phyloP scores from a whole-genome alignment of 345 rosid genomes.

The Garcia nutans region DNA sequence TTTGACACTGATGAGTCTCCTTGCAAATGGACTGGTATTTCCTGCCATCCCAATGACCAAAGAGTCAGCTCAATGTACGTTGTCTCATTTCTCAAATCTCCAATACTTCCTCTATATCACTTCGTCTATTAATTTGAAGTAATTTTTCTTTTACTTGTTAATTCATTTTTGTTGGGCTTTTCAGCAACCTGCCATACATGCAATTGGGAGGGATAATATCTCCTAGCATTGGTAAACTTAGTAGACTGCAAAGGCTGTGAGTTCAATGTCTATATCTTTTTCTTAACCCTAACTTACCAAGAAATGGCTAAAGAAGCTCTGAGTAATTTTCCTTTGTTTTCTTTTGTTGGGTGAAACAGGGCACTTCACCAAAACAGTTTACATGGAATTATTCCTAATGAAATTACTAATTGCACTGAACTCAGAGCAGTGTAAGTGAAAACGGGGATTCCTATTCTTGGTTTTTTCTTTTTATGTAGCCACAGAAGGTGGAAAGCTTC shows the following conservation, averaged over 20 bases:
- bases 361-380: constrained; percentile 92
- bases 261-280: constrained; percentile 26
- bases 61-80: constrained; percentile 73
- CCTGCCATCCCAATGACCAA: constrained; percentile 63
- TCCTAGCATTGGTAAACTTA: constrained; percentile 86
- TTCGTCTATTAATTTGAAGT: neutral
- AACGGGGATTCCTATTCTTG: neutral
- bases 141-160: neutral
- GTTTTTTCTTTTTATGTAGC: neutral
- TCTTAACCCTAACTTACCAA: neutral
- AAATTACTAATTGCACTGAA: constrained; percentile 70
- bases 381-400: constrained; percentile 79
- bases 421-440: constrained; percentile 87
- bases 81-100: neutral
- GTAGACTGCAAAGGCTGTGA: constrained; percentile 79
- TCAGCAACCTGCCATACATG: constrained; percentile 88
- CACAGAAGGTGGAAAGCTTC: neutral
- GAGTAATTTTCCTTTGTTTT: neutral
- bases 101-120: neutral
- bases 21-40: constrained; percentile 91
- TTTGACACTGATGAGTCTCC: constrained; percentile 66
- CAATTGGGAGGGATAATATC: constrained; percentile 83
- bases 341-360: constrained; percentile 34
- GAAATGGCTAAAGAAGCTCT: constrained; percentile 1
- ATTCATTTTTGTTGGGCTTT: constrained; percentile 12